Conservation (phyloP, 768 basidiomycete species). For the Psilocybe cubensis region DNA sequence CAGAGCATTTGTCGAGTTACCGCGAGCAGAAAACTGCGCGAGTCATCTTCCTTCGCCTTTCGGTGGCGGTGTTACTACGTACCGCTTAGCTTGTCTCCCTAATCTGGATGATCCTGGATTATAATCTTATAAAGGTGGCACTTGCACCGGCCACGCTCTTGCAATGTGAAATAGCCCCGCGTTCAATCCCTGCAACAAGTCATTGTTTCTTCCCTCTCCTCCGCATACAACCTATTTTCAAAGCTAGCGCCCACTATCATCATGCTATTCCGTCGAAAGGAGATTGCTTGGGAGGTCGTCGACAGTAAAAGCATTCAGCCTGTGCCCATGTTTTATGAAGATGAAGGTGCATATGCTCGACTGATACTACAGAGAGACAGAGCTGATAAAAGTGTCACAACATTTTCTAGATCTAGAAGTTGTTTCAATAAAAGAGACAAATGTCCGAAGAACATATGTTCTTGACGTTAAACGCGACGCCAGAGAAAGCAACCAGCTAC, state of each 20-base stretch:
- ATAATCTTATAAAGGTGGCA: conserved; percentile 24
- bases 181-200: conserved; percentile 14
- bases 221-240: conserved; percentile 7
- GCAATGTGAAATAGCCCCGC: conserved; percentile 24
- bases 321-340: conserved; percentile 64
- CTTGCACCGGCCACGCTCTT: conserved; percentile 18
- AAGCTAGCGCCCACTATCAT: conserved; percentile 13
- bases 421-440: conserved; percentile 51
- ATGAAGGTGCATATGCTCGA: conserved; percentile 48
- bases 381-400: conserved; percentile 6
- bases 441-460: conserved; percentile 64
- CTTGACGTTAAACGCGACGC: conserved; percentile 54
- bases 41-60: neutral
- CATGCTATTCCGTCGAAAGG: conserved; percentile 59
- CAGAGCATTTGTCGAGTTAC: neutral
- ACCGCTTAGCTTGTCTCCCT: conserved; percentile 6
- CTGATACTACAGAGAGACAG: neutral
- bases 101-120: conserved; percentile 10
- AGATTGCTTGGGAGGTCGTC: conserved; percentile 80
- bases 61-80: conserved; percentile 20
- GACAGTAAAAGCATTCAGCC: conserved; percentile 67
- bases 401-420: conserved; percentile 60
- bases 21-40: neutral
- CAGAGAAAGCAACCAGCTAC: conserved; percentile 49
- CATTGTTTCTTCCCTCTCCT: conserved; percentile 4